Percentiles rank a stretch among this genome's conserved stretches.
Evolutionary conservation across 805 yeast genomes (phyloP).

Genomic region (Hanseniaspora valbyensis): DNA sequence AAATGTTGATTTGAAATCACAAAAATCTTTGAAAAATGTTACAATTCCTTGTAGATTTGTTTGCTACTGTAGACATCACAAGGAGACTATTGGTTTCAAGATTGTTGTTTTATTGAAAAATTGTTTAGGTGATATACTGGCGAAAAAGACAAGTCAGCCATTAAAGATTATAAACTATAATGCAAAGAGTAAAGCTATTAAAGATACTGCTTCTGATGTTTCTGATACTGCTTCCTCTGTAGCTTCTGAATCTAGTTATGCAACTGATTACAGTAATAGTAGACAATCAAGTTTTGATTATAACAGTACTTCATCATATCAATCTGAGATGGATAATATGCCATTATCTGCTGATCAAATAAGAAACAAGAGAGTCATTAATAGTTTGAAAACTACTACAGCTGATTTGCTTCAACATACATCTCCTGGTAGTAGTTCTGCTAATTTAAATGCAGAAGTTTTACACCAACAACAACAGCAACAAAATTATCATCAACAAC

Average conservation of each 20-base stretch:
- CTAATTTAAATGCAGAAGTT: not conserved
- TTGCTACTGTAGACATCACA: conserved; percentile 93
- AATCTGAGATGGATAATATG: conserved; percentile 3
- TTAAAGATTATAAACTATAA: conserved; percentile 93
- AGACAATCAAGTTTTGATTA: conserved; percentile 15
- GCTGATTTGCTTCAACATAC: conserved; percentile 13
- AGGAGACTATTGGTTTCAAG: conserved; percentile 75
- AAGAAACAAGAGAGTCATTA: conserved; percentile 1
- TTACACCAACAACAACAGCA: not conserved
- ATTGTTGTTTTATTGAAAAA: conserved; percentile 59
- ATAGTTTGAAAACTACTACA: conserved; percentile 7
- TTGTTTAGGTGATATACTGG: conserved; percentile 50
- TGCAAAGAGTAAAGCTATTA: conserved; percentile 17
- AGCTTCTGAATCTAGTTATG: conserved; percentile 12
- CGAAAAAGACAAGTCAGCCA: conserved; percentile 57
- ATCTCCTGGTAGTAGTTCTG: conserved; percentile 1
- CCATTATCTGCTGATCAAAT: conserved; percentile 1
- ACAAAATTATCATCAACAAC: too few species aligned
- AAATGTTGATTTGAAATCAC: conserved; percentile 23
- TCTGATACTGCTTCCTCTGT: conserved; percentile 14
- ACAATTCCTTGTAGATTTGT: conserved; percentile 66
- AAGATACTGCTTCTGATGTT: conserved; percentile 7
- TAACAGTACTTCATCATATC: conserved; percentile 5
- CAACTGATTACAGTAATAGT: conserved; percentile 13
- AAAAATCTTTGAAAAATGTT: conserved; percentile 21